Evolutionary conservation across 2,329 filamentous ascomycete species (phyloP).

Genomic region (Claviceps arundinis): DNA sequence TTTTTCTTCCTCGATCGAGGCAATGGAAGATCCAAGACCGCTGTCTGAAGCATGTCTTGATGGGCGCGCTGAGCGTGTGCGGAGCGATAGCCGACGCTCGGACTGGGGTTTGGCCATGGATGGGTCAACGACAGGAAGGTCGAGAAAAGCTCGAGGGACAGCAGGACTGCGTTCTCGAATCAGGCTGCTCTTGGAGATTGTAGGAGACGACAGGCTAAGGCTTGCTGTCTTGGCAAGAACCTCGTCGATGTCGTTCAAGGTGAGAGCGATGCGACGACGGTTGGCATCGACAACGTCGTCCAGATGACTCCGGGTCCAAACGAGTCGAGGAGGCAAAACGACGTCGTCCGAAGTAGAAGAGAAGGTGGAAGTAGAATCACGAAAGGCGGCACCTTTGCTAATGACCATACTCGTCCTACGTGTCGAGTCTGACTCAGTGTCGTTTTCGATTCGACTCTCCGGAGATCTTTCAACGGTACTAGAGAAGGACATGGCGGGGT

Average conservation of each 20-base stretch:
- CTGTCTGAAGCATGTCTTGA: slow-evolving; percentile 68
- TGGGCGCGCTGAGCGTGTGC: slow-evolving; percentile 40
- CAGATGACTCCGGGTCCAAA: slow-evolving; percentile 54
- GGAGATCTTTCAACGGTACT: slow-evolving; percentile 34
- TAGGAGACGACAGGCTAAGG: slow-evolving; percentile 24
- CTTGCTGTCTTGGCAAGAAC: slow-evolving; percentile 36
- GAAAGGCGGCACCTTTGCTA: slow-evolving; percentile 58
- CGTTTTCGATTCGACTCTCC: slow-evolving; percentile 25
- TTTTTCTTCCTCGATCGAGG: slow-evolving; percentile 44
- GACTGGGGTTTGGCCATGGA: slow-evolving; percentile 29
- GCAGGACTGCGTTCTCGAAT: slow-evolving; percentile 45
- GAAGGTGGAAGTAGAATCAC: slow-evolving; percentile 26
- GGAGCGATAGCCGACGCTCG: slow-evolving; percentile 39
- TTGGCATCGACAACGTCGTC: slow-evolving; percentile 61
- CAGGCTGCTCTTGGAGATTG: slow-evolving; percentile 14
- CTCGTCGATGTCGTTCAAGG: slow-evolving; percentile 52
- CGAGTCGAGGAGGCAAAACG: slow-evolving; percentile 41
- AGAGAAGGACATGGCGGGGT: slow-evolving; percentile 30
- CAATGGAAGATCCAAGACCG: slow-evolving; percentile 73
- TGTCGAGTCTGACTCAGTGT: slow-evolving; percentile 19
- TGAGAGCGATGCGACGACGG: slow-evolving; percentile 53
- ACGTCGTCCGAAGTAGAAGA: slow-evolving; percentile 29
- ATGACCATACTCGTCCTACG: slow-evolving; percentile 33
- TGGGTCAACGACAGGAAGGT: slow-evolving; percentile 39
- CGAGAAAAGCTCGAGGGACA: slow-evolving; percentile 45